Base-by-base conservation (phyloP, 139 green algal species). In the Tetraselmis striata region DNA sequence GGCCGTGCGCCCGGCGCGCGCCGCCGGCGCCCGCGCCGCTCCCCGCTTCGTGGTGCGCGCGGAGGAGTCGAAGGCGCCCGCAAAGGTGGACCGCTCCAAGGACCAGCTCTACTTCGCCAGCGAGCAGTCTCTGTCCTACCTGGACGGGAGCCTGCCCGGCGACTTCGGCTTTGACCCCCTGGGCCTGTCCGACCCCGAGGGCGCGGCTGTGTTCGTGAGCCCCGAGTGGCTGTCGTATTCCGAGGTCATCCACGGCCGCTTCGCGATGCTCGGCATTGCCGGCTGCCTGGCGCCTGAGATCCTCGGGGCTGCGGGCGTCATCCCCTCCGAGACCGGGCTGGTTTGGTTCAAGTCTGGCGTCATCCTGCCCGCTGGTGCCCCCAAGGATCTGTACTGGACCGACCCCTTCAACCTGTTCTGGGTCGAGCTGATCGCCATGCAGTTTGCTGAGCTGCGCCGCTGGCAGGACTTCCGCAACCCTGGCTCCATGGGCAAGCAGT, bases 321-420 rank as follows among this genome's bases (percentile, higher is more conserved):
- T 94, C 76, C 92, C 92, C 27, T 77, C 89, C 81, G 78, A 82
- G 31, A 94, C 88, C 2, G 88, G 84, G 2, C 75, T 93, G 30
- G 80, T 90, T 29, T 96, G 91, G 90, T 96, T 92, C 87, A 83
- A 87, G 79, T 87, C 88, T 2, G 93, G 93, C 31, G 93, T 90
- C 74, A 85, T 96, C 76, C 90, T 89, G 0, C 81, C 87, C 28
- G 79, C 81, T 11, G 81, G 67, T 27, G 30, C 58, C 27, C 76
- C 30, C 1, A 58, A 76, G 1, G 83, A 77, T 32, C 77, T 79
- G 28, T 95, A 92, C 84, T 93, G 91, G 83, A 76, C 90, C n/a
- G 80, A 89, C 78, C 79, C 88, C 1, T 83, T 82, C 25, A 86
- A 77, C 5, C 83, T 95, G 28, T 92, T 90, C 74, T 84, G 32